Evolutionary conservation across 192 early-diverging fungal species (phyloP), one percentile per base, ranked within the genome.

Genomic region (Coemansia sp.): DNA sequence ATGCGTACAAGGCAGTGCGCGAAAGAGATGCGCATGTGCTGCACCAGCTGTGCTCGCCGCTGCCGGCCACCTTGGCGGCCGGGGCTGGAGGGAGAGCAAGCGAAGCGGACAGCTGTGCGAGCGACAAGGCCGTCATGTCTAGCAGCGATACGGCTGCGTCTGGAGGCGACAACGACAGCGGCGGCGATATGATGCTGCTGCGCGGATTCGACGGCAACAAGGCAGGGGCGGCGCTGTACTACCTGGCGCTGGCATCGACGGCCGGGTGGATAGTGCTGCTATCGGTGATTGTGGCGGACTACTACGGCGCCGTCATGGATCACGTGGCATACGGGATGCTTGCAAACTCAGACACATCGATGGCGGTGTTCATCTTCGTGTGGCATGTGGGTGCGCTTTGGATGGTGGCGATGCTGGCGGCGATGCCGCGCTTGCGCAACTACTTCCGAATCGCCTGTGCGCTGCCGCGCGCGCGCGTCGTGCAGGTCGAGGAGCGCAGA

Each of bases 361-460:
- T 85, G 19, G 71, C 82, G 17, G 85, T 87, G 40, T 88, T 91
- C 71, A 87, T 89, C 61, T 74, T 89, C 48, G 79, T 90, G 17
- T 93, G 92, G 92, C 89, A 91, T 62, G 43, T 91, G 36, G 71
- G 84, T 8, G 85, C 75, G n/a, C 63, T 87, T n/a, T 92, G 91
- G 92, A 85, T 92, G 60, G 63, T 85, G 6, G 63, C 73, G 6
- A 52, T 92, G 33, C 76, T 87, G 55, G 61, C 81, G 1, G 69
- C 57, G 54, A 73, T 79, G 41, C 43, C 63, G 49, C 67, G 77
- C 9, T 59, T 88, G n/a, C 84, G 86, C 60, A 89, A 88, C 64
- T 91, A 86, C 70, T 93, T 91, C 79, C 82, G 89, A n/a, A 73
- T 87, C 54, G 85, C 86, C 52, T 82, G 84, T 19, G 62, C 77